Conservation (phyloP, 2,329 filamentous ascomycete species). For the Pseudovirgaria hyperparasitica region DNA sequence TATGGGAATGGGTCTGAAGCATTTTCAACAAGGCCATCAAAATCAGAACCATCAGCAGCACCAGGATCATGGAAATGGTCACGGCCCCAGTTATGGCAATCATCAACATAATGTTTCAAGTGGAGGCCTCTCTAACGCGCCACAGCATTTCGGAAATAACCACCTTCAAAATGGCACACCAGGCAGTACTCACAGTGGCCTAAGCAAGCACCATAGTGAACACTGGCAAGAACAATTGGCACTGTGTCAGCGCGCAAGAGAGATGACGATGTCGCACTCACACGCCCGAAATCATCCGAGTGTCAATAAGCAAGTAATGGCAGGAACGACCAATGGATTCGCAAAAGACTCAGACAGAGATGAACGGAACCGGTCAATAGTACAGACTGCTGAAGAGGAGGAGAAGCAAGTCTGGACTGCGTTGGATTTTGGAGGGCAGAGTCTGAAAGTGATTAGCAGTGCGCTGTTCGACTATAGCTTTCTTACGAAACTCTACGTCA, state of each 20-base stretch:
- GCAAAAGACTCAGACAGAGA: conserved; percentile 39
- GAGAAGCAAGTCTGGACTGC: conserved; percentile 73
- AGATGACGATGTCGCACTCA: conserved; percentile 59
- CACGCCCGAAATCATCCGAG: conserved; percentile 61
- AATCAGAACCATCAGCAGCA: conserved; percentile 49
- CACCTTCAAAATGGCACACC: conserved; percentile 49
- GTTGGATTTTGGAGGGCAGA: conserved; percentile 92
- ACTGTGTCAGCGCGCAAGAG: conserved; percentile 58
- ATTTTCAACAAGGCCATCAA: conserved; percentile 50
- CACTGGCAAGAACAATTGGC: conserved; percentile 86
- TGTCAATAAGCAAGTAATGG: conserved; percentile 54
- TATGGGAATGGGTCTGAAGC: conserved; percentile 51
- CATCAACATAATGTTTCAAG: conserved; percentile 50
- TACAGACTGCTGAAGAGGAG: conserved; percentile 26
- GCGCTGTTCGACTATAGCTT: conserved; percentile 79
- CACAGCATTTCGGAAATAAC: conserved; percentile 46
- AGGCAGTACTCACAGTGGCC: conserved; percentile 39
- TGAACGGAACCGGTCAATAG: conserved; percentile 52
- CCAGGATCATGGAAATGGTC: conserved; percentile 38
- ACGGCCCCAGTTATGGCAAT: conserved; percentile 43
- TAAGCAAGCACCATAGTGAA: conserved; percentile 47
- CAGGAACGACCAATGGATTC: conserved; percentile 37
- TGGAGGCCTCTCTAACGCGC: conserved; percentile 51
- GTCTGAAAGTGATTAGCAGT: conserved; percentile 66
- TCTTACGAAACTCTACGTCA: conserved; percentile 81